Conservation (phyloP, 1,284 basidiomycete species). For the Golubevia sp. region DNA sequence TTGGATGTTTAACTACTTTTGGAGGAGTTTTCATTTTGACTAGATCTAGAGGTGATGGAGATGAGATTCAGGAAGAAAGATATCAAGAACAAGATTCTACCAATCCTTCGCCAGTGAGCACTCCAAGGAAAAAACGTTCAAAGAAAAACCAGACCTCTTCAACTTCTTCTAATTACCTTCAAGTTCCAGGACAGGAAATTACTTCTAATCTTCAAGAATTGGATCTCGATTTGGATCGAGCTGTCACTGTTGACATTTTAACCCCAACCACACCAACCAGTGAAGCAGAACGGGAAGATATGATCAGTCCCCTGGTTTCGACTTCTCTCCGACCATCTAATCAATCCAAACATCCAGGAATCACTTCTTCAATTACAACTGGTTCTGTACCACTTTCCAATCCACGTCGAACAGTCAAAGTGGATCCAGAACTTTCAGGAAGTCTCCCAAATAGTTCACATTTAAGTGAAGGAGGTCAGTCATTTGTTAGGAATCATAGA, state of each 20-base stretch:
- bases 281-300: neutral
- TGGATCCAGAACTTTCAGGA: neutral
- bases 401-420: no score
- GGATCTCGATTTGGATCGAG: neutral
- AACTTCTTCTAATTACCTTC: neutral
- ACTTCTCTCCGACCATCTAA: neutral
- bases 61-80: neutral
- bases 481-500: neutral
- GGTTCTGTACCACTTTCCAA: no score
- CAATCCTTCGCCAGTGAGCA: neutral
- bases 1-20: slow-evolving; percentile 81
- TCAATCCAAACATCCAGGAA: neutral
- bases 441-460: neutral
- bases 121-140: neutral
- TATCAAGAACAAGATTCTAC: neutral
- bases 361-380: neutral
- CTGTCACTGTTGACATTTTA: neutral
- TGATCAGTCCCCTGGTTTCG: neutral
- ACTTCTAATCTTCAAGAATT: neutral
- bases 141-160: neutral
- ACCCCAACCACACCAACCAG: neutral
- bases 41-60: slow-evolving; percentile 14
- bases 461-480: neutral
- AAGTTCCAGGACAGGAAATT: neutral
- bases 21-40: slow-evolving; percentile 74